Conservation (phyloP, 1,284 basidiomycete genomes). For the Ceratobasidium papillatum region DNA sequence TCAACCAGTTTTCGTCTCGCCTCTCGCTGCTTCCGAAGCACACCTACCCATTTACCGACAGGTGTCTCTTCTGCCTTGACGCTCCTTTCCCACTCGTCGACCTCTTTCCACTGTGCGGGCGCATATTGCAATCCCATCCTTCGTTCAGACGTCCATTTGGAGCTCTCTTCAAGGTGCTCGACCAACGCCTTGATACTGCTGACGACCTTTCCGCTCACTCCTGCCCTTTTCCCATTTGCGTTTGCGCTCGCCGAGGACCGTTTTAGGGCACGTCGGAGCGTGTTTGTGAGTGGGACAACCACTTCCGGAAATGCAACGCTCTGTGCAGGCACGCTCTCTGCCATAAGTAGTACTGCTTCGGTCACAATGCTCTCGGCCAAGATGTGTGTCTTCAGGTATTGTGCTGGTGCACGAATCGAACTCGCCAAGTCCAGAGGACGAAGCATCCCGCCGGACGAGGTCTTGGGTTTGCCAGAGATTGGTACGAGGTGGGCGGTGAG, state of each 20-base stretch:
- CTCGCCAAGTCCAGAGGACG: constrained; percentile 90
- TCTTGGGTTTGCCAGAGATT: constrained; percentile 72
- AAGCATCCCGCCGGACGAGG: constrained; percentile 70
- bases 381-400: constrained; percentile 89
- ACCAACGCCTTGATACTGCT: constrained; percentile 74
- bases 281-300: constrained; percentile 81
- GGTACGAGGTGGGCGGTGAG: constrained; percentile 80
- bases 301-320: constrained; percentile 92
- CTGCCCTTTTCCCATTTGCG: constrained; percentile 45
- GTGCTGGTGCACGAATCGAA: constrained; percentile 85
- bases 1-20: constrained; percentile 77
- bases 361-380: constrained; percentile 87
- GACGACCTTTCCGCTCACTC: constrained; percentile 62
- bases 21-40: constrained; percentile 82
- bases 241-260: constrained; percentile 55
- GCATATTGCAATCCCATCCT: constrained; percentile 76
- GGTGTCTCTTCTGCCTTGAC: constrained; percentile 76
- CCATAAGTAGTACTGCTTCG: constrained; percentile 80
- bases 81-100: constrained; percentile 75
- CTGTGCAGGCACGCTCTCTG: constrained; percentile 63
- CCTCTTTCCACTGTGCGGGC: constrained; percentile 72
- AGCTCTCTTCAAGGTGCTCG: constrained; percentile 85
- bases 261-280: constrained; percentile 77
- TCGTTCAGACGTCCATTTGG: constrained; percentile 76
- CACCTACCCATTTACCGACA: constrained; percentile 79